Percentiles rank a stretch among this genome's conserved stretches.
Conservation (phyloP, 495 filamentous ascomycete species). For the Aspergillus incahuasiensis region DNA sequence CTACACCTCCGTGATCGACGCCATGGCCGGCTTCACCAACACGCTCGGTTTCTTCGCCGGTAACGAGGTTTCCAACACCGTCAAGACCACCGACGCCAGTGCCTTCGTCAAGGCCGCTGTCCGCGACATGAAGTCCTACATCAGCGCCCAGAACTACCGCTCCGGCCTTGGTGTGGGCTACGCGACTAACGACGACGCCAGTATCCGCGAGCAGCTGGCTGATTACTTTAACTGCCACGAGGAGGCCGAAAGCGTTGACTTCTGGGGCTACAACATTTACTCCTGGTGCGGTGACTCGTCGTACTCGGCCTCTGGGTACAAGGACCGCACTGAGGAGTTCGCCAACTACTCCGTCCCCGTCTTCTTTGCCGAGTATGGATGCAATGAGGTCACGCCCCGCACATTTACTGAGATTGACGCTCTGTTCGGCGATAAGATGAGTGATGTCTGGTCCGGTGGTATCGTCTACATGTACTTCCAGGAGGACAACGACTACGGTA, state of each 20-base stretch:
- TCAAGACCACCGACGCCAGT: conserved; percentile 75
- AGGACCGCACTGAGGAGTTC: conserved; percentile 77
- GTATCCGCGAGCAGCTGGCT: conserved; percentile 73
- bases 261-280: conserved; percentile 99
- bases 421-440: conserved; percentile 79
- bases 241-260: conserved; percentile 66
- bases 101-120: conserved; percentile 96
- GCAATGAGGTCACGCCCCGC: conserved; percentile 73
- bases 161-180: conserved; percentile 78
- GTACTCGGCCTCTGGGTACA: conserved; percentile 69
- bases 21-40: conserved; percentile 74
- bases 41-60: conserved; percentile 94
- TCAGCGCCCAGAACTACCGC: conserved; percentile 70
- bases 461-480: conserved; percentile 98
- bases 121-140: conserved; percentile 90
- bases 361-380: conserved; percentile 98
- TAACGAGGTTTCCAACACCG: conserved; percentile 89
- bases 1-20: conserved; percentile 82
- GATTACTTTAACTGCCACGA: conserved; percentile 90
- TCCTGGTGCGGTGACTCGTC: conserved; percentile 89
- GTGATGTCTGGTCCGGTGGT: conserved; percentile 80
- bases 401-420: conserved; percentile 81
- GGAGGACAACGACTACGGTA: conserved; percentile 85
- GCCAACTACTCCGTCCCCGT: conserved; percentile 80
- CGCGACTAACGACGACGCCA: conserved; percentile 83